Evolutionary conservation across 805 yeast species (phyloP).

Genomic region (Metschnikowia similis): DNA sequence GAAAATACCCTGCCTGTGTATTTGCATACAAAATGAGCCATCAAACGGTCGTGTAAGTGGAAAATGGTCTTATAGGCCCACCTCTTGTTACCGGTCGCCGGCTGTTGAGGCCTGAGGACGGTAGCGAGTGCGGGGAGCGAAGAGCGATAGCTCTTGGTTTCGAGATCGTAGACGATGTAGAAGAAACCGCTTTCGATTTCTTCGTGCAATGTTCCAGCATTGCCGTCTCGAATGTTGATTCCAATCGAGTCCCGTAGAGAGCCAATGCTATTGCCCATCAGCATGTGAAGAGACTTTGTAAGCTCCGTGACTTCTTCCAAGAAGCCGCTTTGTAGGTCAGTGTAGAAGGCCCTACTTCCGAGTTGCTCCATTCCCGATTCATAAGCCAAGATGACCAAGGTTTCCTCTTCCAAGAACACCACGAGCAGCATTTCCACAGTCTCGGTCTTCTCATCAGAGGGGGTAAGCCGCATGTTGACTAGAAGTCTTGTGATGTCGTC

Average conservation of each 20-base stretch:
- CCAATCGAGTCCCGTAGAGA: conserved; percentile 26
- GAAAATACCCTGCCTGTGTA: conserved; percentile 22
- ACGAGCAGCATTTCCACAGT: conserved; percentile 30
- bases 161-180: conserved; percentile 29
- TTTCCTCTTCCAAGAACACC: conserved; percentile 22
- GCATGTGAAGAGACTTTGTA: conserved; percentile 9
- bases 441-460: conserved; percentile 1
- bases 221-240: conserved; percentile 7
- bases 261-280: conserved; percentile 25
- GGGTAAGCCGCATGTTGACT: conserved; percentile 21
- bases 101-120: background rate
- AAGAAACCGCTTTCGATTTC: conserved; percentile 34
- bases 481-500: conserved; percentile 21
- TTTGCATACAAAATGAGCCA: conserved; percentile 26
- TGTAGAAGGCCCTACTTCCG: conserved; percentile 23
- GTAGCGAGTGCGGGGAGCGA: conserved; percentile 36
- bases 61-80: conserved; percentile 14
- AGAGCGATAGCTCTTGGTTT: conserved; percentile 23
- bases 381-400: conserved; percentile 24
- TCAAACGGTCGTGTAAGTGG: conserved; percentile 37
- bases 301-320: conserved; percentile 21
- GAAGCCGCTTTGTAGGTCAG: conserved; percentile 13
- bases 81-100: background rate
- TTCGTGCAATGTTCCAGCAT: conserved; percentile 1
- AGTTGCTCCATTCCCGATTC: conserved; percentile 26